Evolutionary conservation across 2,329 filamentous ascomycete genomes (phyloP).

Genomic region (Achaetomium macrosporum): DNA sequence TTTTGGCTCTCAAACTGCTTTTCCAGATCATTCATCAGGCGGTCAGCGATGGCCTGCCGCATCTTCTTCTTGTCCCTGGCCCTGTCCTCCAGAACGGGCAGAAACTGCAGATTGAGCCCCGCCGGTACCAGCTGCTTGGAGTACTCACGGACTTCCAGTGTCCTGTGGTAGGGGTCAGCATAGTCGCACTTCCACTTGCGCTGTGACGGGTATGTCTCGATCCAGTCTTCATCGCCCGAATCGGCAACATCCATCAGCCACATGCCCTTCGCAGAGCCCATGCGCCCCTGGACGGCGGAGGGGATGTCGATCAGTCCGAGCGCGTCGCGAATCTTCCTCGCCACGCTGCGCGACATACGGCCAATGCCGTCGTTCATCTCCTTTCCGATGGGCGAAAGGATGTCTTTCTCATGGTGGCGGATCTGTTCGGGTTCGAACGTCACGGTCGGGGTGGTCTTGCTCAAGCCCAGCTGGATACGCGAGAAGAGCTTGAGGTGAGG

Average conservation of each 20-base stretch:
- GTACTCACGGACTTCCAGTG: constrained; percentile 56
- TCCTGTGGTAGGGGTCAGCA: constrained; percentile 46
- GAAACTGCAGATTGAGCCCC: constrained; percentile 59
- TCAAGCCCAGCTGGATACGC: constrained; percentile 50
- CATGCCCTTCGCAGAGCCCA: constrained; percentile 69
- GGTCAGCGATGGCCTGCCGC: constrained; percentile 41
- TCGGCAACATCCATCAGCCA: constrained; percentile 59
- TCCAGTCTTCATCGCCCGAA: constrained; percentile 49
- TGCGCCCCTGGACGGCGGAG: constrained; percentile 61
- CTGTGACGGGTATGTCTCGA: constrained; percentile 62
- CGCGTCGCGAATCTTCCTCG: constrained; percentile 42
- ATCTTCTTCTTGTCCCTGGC: constrained; percentile 42
- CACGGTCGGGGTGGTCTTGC: constrained; percentile 43
- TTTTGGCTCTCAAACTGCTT: constrained; percentile 48
- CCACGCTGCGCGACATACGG: constrained; percentile 56
- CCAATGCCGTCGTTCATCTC: constrained; percentile 65
- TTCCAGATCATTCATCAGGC: constrained; percentile 46
- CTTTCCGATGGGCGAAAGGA: constrained; percentile 35
- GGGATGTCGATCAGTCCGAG: constrained; percentile 52
- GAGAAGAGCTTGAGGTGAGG: constrained; percentile 53
- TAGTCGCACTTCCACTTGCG: constrained; percentile 58
- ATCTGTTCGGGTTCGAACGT: constrained; percentile 45
- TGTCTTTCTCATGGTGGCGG: constrained; percentile 30
- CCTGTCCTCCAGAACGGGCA: constrained; percentile 60
- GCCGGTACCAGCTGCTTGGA: constrained; percentile 46